Base-by-base conservation (phyloP, 495 filamentous ascomycete species). In the Schizothecium vesticola region DNA sequence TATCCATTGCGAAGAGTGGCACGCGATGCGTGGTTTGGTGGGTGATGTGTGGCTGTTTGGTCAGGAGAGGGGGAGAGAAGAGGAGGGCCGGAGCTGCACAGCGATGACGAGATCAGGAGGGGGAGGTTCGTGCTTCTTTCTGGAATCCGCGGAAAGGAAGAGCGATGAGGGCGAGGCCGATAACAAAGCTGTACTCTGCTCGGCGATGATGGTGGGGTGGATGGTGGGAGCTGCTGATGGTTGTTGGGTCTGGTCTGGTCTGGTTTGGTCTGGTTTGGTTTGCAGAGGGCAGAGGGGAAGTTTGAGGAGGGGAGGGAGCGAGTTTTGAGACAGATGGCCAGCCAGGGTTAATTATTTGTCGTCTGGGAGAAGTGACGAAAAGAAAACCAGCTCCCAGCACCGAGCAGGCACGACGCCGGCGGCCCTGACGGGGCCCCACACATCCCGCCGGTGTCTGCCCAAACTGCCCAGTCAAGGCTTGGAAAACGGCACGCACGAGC, bases 1-100 rank as follows among this genome's bases (percentile, higher is more conserved):
- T 72, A 61, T 78, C 77, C 78, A 76, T 80, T 67, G 70, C 71
- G 71, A 73, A 59, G 65, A 56, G 43, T 67, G 59, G 73, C 19
- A 36, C 62, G 65, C 61, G 67, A 56, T 64, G 64, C 22, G 65
- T 25, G 66, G n/a, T n/a, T 66, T 60, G 64, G 36, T 21, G 23
- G 10, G 26, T 29, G 60, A 16, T 23, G 31, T 63, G 62, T 55
- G 22, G 28, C 7, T 28, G 5, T 57, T 66, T n/a, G 66, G 62
- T 70, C 29, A n/a, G 67, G 29, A 51, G 10, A 28, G 43, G 56
- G 36, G 33, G 55, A 13, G 6, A 25, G 28, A 29, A 28, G 26
- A 28, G 57, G 65, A 24, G 59, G 4, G 22, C n/a, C 51, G 51
- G 10, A 26, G 59, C 13, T 33, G 67, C 31, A 33, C 22, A n/a